Percentiles rank a stretch among this genome's conserved stretches.
Evolutionary conservation across 805 yeast species (phyloP).

Genomic region (Sugiyamaella lignohabitans): DNA sequence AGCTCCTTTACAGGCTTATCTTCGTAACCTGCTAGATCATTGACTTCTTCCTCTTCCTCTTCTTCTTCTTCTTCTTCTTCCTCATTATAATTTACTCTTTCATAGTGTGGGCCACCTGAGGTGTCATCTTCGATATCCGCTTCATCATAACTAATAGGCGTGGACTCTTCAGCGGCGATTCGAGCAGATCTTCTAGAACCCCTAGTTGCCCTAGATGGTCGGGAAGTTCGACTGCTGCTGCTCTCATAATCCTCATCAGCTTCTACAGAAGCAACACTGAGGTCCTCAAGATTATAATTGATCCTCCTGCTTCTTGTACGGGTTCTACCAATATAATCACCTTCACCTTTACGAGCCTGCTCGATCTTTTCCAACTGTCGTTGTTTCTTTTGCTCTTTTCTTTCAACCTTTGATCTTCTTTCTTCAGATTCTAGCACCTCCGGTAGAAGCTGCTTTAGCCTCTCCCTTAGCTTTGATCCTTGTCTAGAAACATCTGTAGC

Average conservation of each 20-base stretch:
- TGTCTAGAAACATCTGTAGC: slow-evolving; percentile 1
- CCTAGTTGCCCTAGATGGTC: neutral
- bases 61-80: neutral
- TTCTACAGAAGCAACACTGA: slow-evolving; percentile 6
- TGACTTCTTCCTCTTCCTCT: slow-evolving; percentile 5
- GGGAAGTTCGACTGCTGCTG: neutral
- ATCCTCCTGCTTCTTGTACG: slow-evolving; percentile 24
- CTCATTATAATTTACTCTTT: neutral
- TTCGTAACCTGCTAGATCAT: slow-evolving; percentile 4
- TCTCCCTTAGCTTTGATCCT: slow-evolving; percentile 6
- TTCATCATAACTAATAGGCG: neutral
- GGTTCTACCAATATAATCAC: slow-evolving; percentile 28
- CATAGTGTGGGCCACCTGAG: neutral
- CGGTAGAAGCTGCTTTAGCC: slow-evolving; percentile 8
- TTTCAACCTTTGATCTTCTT: slow-evolving; percentile 72
- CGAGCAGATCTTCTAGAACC: slow-evolving; percentile 5
- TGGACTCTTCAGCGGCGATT: neutral
- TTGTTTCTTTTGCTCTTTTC: slow-evolving; percentile 30
- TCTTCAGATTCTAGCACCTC: slow-evolving; percentile 13
- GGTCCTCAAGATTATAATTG: slow-evolving; percentile 23
- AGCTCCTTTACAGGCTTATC: slow-evolving; percentile 3
- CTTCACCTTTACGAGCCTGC: slow-evolving; percentile 25
- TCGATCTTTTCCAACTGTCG: slow-evolving; percentile 18
- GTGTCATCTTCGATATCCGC: neutral
- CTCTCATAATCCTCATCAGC: slow-evolving; percentile 6